phyloP scores from a whole-genome alignment of 1,284 basidiomycete species.

The Puccinia coronata region DNA sequence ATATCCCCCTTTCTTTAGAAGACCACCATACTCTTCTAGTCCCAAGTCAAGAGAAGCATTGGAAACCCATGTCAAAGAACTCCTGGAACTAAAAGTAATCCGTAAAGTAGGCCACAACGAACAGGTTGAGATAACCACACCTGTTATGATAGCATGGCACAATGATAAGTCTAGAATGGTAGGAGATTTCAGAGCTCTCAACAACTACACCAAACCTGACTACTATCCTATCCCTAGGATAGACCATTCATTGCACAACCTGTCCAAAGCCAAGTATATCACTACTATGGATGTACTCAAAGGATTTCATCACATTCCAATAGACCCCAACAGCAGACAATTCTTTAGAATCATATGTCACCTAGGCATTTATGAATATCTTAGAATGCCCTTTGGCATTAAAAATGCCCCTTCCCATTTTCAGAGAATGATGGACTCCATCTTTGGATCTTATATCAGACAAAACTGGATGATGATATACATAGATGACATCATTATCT shows the following conservation, averaged over 20 bases:
- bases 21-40: not conserved
- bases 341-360: slow-evolving; percentile 23
- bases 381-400: no score
- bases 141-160: no score
- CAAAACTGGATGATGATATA: slow-evolving; percentile 25
- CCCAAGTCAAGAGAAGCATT: not conserved
- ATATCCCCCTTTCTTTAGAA: slow-evolving; percentile 5
- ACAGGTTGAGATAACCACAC: not conserved
- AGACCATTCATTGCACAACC: not conserved
- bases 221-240: slow-evolving; percentile 20
- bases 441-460: slow-evolving; percentile 5
- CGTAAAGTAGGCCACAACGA: not conserved
- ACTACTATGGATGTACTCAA: slow-evolving; percentile 14
- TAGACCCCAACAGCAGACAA: no score
- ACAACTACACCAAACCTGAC: slow-evolving; percentile 4
- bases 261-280: slow-evolving; percentile 5
- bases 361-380: not conserved
- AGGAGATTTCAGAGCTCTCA: slow-evolving; percentile 17
- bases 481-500: slow-evolving; percentile 25
- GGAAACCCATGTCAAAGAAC: slow-evolving; percentile 26
- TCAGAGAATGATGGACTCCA: slow-evolving; percentile 37
- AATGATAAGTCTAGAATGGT: no score
- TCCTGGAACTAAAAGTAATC: not conserved
- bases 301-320: slow-evolving; percentile 15
- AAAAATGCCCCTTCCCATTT: slow-evolving; percentile 39